phyloP scores from a whole-genome alignment of 2,329 filamentous ascomycete species.

The Microascus cirrosus region DNA sequence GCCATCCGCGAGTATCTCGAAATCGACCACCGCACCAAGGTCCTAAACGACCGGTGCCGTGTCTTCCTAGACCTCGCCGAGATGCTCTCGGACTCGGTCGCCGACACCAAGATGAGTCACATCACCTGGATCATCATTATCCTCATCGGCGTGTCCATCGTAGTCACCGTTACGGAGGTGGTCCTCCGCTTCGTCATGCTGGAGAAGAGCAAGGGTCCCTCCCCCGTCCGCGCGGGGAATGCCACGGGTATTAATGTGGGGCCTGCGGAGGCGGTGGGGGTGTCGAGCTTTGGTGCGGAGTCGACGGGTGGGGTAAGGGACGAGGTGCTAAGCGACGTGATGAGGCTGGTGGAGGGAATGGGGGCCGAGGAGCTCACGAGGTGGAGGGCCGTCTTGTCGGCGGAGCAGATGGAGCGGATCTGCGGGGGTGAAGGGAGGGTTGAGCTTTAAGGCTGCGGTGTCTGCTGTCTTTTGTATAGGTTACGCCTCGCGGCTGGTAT shows the following conservation, averaged over 20 bases:
- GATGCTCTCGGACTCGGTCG: conserved; percentile 84
- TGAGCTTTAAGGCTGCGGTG: background rate
- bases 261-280: background rate
- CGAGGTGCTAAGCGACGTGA: background rate
- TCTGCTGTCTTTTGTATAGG: background rate
- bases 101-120: conserved; percentile 86
- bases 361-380: conserved; percentile 29
- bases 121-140: conserved; percentile 99
- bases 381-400: conserved; percentile 13
- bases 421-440: conserved; percentile 7
- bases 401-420: conserved; percentile 9
- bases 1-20: conserved; percentile 96
- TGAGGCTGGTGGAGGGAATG: conserved; percentile 2
- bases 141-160: conserved; percentile 80
- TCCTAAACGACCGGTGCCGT: conserved; percentile 91
- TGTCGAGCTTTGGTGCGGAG: background rate
- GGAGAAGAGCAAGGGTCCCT: conserved; percentile 3
- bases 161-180: conserved; percentile 85
- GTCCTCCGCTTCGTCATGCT: conserved; percentile 75
- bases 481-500: background rate
- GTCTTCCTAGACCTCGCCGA: conserved; percentile 95
- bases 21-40: conserved; percentile 90
- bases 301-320: background rate
- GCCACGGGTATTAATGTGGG: background rate
- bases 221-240: background rate